Base-by-base conservation (phyloP, 441 rosid species). In the Euphorbia celastroides region DNA sequence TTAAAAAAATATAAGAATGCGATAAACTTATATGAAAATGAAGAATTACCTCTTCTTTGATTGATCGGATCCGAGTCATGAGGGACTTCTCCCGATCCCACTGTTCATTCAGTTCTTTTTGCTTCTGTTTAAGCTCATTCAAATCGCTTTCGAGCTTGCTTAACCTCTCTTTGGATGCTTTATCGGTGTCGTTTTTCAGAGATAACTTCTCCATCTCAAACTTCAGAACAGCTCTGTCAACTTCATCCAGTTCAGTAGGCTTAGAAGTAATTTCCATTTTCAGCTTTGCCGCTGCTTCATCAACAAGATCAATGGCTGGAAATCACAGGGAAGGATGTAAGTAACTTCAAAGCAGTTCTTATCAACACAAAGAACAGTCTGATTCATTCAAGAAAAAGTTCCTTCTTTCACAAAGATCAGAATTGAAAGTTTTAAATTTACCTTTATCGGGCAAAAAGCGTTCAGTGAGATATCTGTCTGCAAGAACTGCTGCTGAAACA, bases 241-340 rank as follows among this genome's bases (percentile, higher is more conserved):
- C 69, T 77, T 86, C 93, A 72, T 92, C 97, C 48, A 92, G 76
- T 59, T 90, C 97, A 17, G 83, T 92, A 44, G 98, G 98, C 78
- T 92, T 92, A 61, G 98, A 90, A 72, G 96, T 92, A 71, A 92
- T 92, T 78, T 92, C 96, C 97, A 92, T 86, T 79, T 88, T 92
- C 72, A 92, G 85, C 80, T 92, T 92, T 65, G 97, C 97, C 44
- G 98, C 97, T 68, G 98, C 93, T 80, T 92, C 98, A 69, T 90
- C 98, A 64, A 92, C 97, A 41, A 90, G 93, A 75, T 92, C 97
- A 74, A 92, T 92, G 57, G 97, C 97, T 92, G 86, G 65, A 76
- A 71, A 69, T 55, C 60, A 64, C 31, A 46, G 31, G 62, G 34
- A 64, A n/a, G 38, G 34, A 20, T 58, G 41, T 73, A 44, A 32